phyloP scores from a whole-genome alignment of 2,329 filamentous ascomycete genomes.

The Penicillium sp. region DNA sequence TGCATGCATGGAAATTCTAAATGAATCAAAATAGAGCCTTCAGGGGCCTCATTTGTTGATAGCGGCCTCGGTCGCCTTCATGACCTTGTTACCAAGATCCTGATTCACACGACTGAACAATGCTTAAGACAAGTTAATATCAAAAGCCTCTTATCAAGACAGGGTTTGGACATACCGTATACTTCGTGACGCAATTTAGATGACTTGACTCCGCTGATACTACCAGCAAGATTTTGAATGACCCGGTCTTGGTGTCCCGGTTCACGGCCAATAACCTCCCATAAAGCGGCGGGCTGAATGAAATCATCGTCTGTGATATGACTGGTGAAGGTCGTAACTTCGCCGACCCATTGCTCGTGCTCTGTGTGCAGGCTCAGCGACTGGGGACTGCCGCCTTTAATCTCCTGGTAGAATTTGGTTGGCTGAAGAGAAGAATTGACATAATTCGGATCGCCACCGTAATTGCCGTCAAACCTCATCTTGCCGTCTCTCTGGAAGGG shows the following conservation, averaged over 20 bases:
- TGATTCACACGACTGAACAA: slow-evolving; percentile 22
- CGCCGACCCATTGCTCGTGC: slow-evolving; percentile 31
- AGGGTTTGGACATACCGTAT: slow-evolving; percentile 25
- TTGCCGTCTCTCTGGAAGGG: slow-evolving; percentile 52
- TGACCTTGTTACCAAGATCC: slow-evolving; percentile 17
- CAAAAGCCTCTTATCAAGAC: neutral
- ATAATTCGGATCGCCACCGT: slow-evolving; percentile 61
- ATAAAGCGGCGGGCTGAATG: slow-evolving; percentile 30
- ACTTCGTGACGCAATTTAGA: slow-evolving; percentile 24
- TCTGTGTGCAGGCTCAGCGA: slow-evolving; percentile 25
- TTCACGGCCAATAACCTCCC: slow-evolving; percentile 32
- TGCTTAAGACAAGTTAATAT: slow-evolving; percentile 7
- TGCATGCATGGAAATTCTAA: too few species aligned
- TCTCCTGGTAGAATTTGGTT: slow-evolving; percentile 16
- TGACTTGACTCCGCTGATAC: slow-evolving; percentile 21
- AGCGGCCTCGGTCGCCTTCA: slow-evolving; percentile 13
- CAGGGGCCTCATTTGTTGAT: neutral
- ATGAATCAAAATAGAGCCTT: too few species aligned
- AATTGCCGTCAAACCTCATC: slow-evolving; percentile 51
- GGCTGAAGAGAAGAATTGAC: slow-evolving; percentile 27
- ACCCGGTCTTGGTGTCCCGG: slow-evolving; percentile 35
- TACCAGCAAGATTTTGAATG: slow-evolving; percentile 28
- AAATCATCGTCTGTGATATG: slow-evolving; percentile 29
- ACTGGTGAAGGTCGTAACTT: slow-evolving; percentile 21
- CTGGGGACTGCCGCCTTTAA: slow-evolving; percentile 7